Evolutionary conservation across 176 grass and related monocot species (phyloP), one percentile per base, ranked within the genome.

Genomic region (Luzula sylvatica): DNA sequence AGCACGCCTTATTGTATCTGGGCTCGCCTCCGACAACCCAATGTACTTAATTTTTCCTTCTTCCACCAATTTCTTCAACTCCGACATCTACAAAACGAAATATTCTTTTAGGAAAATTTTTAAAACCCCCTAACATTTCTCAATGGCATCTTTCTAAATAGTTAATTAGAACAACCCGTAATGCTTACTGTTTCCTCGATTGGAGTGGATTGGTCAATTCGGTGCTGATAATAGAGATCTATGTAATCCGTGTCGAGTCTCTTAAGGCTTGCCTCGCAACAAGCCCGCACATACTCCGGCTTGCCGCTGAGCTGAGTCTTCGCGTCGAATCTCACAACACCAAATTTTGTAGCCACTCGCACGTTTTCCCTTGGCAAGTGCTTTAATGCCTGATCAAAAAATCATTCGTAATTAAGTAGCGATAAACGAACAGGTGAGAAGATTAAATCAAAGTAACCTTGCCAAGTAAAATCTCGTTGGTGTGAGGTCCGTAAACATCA

Each of bases 11-110:
- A 94, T 87, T 2, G 88, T 94, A 58, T 87, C 75, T 0, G 88
- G 72, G 63, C 88, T 87, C 2, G 82, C 83, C 45, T 94, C 88
- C 3, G 88, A 94, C 15, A 94, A 23, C 8, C 88, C 88, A 26
- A 94, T 65, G 56, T 94, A 72, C 38, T 72, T 94, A 15, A 94
- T 65, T 46, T 94, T 87, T 47, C 88, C 83, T 11, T 83, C 88
- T 61, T 87, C 83, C 51, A 94, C 83, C 44, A 94, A 25, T 49
- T 83, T 87, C 75, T 81, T 94, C 11, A 94, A 71, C 58, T 94
- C 87, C 18, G 67, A 58, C 65, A 94, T 77, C 87, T 87, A 25
- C 11, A 68, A 0, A 20, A 26, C 20, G 29, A 27, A 41, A 15
- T 41, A 17, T 11, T 27, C 17, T 8, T 4, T 13, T 42, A 30